Evolutionary conservation across 1,139 yeast genomes (phyloP), one percentile per base, ranked within the genome.

Genomic region (Blastobotrys raffinosifermentans): DNA sequence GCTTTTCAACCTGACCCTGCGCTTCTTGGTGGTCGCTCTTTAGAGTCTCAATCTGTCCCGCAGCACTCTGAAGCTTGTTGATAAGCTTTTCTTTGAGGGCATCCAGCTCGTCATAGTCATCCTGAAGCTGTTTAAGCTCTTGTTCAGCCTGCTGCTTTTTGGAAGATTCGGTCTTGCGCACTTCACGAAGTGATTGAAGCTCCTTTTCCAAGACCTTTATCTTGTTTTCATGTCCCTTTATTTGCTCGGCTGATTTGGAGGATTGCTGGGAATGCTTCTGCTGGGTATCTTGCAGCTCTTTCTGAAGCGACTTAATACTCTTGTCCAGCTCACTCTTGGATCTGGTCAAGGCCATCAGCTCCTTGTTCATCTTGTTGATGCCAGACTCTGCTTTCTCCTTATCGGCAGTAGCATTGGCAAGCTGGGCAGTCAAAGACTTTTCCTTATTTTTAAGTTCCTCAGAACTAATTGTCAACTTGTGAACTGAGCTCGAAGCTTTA

Each of bases 341-440:
- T 41, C 75, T 75, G 1, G 77, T 72, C 29, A 86, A 63, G 29
- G 73, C 73, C 56, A 86, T 75, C 26, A 89, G 64, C 47, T 87
- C 96, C 31, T 91, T 69, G 42, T 81, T 82, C 95, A 89, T 85
- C 50, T 86, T 86, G 55, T 86, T 89, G 40, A 89, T 80, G 4
- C 95, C 96, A 44, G 77, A 80, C 51, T 89, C 96, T 1, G 91
- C 84, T 46, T 76, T 81, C 19, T 70, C 69, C 50, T 81, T 83
- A 7, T 73, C 75, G 22, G 61, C 60, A 13, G 67, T 68, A 1
- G 69, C 46, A 2, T 53, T 42, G 5, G 60, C 58, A 14, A 77
- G 50, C 30, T 69, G 70, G 1, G 60, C 58, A 10, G 59, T 54
- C 3, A 76, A 50, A 13, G 62, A 60, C 2, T 55, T 48, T 25